A percentile compares a stretch with the other conserved stretches of the same genome.
phyloP scores from a whole-genome alignment of 148 eudicot genomes.

The Selenicereus undatus region DNA sequence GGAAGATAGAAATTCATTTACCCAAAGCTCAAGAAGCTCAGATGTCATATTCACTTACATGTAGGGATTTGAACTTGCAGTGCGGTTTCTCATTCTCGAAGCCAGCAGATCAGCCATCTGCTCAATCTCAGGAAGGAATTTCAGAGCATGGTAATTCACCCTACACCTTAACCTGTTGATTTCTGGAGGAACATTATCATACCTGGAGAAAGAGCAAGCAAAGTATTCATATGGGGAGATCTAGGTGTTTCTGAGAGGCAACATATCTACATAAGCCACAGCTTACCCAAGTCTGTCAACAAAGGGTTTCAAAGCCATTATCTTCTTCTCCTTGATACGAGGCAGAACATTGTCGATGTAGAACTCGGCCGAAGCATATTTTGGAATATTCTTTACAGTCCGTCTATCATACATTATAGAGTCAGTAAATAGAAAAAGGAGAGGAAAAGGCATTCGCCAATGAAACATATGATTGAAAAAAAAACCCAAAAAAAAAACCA shows the following conservation, averaged over 20 bases:
- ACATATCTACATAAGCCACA: constrained; percentile 7
- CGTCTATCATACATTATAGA: constrained; percentile 51
- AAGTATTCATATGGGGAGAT: not conserved
- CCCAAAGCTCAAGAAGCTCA: not conserved
- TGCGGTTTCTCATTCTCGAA: constrained; percentile 95
- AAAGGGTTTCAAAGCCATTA: constrained; percentile 96
- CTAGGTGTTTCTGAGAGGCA: not conserved
- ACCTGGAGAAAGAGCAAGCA: constrained; percentile 41
- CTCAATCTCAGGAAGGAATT: constrained; percentile 95
- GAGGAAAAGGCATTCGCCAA: constrained; percentile 1
- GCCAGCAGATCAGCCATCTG: constrained; percentile 88
- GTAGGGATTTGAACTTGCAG: constrained; percentile 76
- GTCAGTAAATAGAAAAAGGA: not conserved
- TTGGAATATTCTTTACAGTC: constrained; percentile 95
- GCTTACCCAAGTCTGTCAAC: constrained; percentile 99
- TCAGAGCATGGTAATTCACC: constrained; percentile 94
- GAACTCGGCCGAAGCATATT: constrained; percentile 93
- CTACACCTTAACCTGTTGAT: constrained; percentile 89
- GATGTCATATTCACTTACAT: constrained; percentile 44
- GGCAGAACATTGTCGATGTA: constrained; percentile 98
- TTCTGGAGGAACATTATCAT: constrained; percentile 95
- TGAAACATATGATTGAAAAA: not conserved
- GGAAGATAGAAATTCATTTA: not conserved
- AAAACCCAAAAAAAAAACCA: not conserved
- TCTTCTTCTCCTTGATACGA: constrained; percentile 96